These are phyloP conservation scores for Cercospora sojina DNA, from an alignment of 2,329 filamentous ascomycete species.

Conservation along the genomic window DNA sequence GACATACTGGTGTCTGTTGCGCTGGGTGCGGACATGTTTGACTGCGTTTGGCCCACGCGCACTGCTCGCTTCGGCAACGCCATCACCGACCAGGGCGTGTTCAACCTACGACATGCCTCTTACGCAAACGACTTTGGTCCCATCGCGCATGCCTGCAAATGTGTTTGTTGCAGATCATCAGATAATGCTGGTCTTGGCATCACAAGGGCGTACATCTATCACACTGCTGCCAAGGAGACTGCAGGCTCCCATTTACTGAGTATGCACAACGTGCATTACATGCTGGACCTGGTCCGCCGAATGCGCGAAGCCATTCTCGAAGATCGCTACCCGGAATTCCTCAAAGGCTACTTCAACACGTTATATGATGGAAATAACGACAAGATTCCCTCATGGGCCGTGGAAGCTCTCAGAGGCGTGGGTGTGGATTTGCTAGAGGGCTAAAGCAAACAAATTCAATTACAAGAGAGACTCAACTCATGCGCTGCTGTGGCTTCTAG, in stretches of 20 bases:
- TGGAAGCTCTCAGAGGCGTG: constrained; percentile 74
- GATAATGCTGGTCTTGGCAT: constrained; percentile 71
- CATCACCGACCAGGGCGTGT: constrained; percentile 74
- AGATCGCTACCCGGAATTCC: constrained; percentile 68
- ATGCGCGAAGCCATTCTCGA: constrained; percentile 61
- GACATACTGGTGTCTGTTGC: constrained; percentile 92
- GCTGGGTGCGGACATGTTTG: constrained; percentile 97
- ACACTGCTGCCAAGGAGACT: constrained; percentile 91
- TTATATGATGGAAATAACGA: constrained; percentile 64
- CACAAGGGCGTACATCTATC: constrained; percentile 85
- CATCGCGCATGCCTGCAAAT: constrained; percentile 79
- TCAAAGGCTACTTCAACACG: constrained; percentile 73
- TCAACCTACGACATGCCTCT: constrained; percentile 76
- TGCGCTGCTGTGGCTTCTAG: background rate
- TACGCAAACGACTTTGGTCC: constrained; percentile 80
- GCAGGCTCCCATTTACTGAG: constrained; percentile 82
- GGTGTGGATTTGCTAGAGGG: constrained; percentile 67
- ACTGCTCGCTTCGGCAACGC: constrained; percentile 96
- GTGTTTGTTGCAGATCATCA: constrained; percentile 68
- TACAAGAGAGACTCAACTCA: background rate
- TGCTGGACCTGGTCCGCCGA: constrained; percentile 77
- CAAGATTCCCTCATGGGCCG: constrained; percentile 79
- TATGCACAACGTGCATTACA: constrained; percentile 94
- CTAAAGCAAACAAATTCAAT: constrained; percentile 1
- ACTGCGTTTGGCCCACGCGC: constrained; percentile 97